Percentiles rank a stretch among this genome's conserved stretches.
Evolutionary conservation across 768 basidiomycete species (phyloP).

Genomic region (Trametes sanguinea): DNA sequence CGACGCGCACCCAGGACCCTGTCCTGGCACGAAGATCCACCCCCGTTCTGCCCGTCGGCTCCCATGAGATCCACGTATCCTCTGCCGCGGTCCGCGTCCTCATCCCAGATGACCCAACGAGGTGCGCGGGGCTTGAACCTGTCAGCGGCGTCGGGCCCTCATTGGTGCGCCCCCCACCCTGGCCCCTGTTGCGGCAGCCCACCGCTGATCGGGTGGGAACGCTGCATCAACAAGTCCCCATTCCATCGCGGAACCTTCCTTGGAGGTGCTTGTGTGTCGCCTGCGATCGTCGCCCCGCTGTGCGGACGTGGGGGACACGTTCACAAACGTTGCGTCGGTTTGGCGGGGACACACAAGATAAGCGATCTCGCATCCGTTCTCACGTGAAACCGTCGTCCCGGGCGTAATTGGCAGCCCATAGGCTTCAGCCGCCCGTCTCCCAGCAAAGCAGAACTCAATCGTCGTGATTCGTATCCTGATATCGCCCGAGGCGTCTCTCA

Average conservation of each 20-base stretch:
- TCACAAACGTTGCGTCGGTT: not conserved
- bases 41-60: conserved; percentile 12
- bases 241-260: not conserved
- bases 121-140: conserved; percentile 10
- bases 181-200: not conserved
- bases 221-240: conserved; percentile 6
- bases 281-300: conserved; percentile 11
- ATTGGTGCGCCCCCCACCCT: conserved; percentile 9
- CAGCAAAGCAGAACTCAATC: no score
- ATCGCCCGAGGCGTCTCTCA: no score
- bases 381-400: not conserved
- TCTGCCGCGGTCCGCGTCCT: conserved; percentile 4
- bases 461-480: no score
- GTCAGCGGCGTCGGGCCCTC: not conserved
- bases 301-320: not conserved
- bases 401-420: no score
- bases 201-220: conserved; percentile 3
- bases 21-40: conserved; percentile 5
- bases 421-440: no score
- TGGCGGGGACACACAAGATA: not conserved
- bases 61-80: conserved; percentile 15
- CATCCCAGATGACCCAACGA: conserved; percentile 8
- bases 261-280: conserved; percentile 7
- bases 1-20: conserved; percentile 4
- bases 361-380: conserved; percentile 1